phyloP scores from a whole-genome alignment of 331 rosid genomes.

The Acacia concinna region DNA sequence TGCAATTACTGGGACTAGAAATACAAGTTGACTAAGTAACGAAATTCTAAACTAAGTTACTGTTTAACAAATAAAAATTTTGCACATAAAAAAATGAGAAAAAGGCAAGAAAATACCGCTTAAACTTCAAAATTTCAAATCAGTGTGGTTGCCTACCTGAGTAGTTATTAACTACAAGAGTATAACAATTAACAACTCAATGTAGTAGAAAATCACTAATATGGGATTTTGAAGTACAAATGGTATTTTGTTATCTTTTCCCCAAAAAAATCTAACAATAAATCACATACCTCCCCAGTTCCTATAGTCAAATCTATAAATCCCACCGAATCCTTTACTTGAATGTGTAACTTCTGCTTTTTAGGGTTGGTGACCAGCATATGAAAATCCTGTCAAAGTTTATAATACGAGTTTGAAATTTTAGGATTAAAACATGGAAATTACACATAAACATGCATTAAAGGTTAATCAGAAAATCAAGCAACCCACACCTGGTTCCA shows the following conservation, averaged over 20 bases:
- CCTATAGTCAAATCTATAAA: slow-evolving; percentile 81
- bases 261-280: not conserved
- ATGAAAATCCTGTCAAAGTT: slow-evolving; percentile 77
- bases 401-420: slow-evolving; percentile 22
- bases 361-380: slow-evolving; percentile 90
- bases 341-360: slow-evolving; percentile 72
- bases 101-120: no score
- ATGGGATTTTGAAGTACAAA: no score
- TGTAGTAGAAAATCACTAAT: no score
- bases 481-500: slow-evolving; percentile 88
- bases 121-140: no score
- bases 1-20: not conserved
- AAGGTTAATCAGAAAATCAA: slow-evolving; percentile 15
- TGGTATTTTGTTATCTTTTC: no score
- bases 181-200: no score
- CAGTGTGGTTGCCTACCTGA: no score
- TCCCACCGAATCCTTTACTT: slow-evolving; percentile 92
- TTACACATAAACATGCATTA: not conserved
- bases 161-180: no score
- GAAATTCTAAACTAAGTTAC: not conserved
- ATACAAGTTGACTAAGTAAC: not conserved
- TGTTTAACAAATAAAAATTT: not conserved
- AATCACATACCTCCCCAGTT: slow-evolving; percentile 72
- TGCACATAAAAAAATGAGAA: not conserved
- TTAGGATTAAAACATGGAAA: slow-evolving; percentile 11